phyloP scores from a whole-genome alignment of 306 rosid genomes.

The Lathyrus sativus region DNA sequence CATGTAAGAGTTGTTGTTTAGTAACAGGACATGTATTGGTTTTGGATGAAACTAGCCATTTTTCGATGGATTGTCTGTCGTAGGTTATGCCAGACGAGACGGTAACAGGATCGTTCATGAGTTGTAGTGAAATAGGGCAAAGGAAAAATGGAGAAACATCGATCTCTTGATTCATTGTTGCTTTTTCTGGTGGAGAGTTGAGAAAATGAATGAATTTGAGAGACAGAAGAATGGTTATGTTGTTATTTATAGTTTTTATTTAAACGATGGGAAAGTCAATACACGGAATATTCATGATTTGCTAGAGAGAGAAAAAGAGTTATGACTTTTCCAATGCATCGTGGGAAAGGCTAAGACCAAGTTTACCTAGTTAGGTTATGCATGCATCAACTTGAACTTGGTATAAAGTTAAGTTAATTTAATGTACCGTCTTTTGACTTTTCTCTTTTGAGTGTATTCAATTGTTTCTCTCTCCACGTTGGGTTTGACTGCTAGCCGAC shows the following conservation, averaged over 20 bases:
- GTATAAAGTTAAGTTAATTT: too few relatives aligned
- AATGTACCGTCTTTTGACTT: conserved; percentile 30
- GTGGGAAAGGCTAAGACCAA: background rate
- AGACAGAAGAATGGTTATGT: background rate
- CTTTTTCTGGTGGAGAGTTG: too few relatives aligned
- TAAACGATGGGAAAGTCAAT: background rate
- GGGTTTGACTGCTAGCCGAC: conserved; percentile 20
- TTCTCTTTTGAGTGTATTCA: background rate
- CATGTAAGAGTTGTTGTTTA: too few relatives aligned
- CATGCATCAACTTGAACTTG: background rate
- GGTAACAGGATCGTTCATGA: conserved; percentile 90
- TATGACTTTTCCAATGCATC: background rate
- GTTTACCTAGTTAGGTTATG: background rate
- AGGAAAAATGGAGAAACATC: conserved; percentile 72
- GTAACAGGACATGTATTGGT: too few relatives aligned
- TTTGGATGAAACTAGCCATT: too few relatives aligned
- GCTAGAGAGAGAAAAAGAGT: too few relatives aligned
- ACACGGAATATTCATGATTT: background rate
- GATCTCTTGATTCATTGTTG: conserved; percentile 52
- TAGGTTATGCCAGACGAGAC: conserved; percentile 71
- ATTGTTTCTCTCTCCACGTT: conserved; percentile 25
- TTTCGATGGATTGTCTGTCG: too few relatives aligned
- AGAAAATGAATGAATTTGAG: too few relatives aligned
- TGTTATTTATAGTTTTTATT: background rate
- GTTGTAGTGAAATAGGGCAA: conserved; percentile 78